Percentiles rank a stretch among this genome's conserved stretches.
Evolutionary conservation across 495 filamentous ascomycete genomes (phyloP).

Genomic region (Amniculicola lignicola): DNA sequence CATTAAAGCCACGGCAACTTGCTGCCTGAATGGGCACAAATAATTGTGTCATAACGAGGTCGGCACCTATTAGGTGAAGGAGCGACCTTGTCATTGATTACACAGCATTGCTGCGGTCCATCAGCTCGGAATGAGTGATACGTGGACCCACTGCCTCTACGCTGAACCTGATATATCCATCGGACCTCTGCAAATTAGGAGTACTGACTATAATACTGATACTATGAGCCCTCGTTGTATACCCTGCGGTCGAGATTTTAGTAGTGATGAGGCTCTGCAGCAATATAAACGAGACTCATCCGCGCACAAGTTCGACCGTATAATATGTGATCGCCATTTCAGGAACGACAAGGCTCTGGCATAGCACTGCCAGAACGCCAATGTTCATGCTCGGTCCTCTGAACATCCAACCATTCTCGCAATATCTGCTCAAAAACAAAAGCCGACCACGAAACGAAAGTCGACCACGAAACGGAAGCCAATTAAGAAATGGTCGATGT

Average conservation of each 20-base stretch:
- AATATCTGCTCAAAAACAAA: constrained; percentile 3
- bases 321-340: constrained; percentile 6
- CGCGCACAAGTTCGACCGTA: constrained; percentile 4
- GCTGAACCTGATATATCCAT: too few species aligned
- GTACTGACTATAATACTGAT: too few species aligned
- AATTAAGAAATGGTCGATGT: constrained; percentile 43
- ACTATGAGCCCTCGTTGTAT: constrained; percentile 1
- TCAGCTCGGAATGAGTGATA: too few species aligned
- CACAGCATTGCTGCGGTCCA: too few species aligned
- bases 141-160: too few species aligned
- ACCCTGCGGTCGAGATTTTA: constrained; percentile 4
- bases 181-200: too few species aligned
- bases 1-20: too few species aligned
- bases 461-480: constrained; percentile 9
- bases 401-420: constrained; percentile 12
- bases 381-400: neutral
- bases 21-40: too few species aligned
- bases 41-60: too few species aligned
- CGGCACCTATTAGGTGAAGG: too few species aligned
- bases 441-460: constrained; percentile 7
- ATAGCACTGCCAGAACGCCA: neutral
- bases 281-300: constrained; percentile 8
- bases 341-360: constrained; percentile 1
- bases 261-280: constrained; percentile 3
- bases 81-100: too few species aligned